phyloP scores from a whole-genome alignment of 371 early-diverging fungal species.

The Mucor plumbeus region DNA sequence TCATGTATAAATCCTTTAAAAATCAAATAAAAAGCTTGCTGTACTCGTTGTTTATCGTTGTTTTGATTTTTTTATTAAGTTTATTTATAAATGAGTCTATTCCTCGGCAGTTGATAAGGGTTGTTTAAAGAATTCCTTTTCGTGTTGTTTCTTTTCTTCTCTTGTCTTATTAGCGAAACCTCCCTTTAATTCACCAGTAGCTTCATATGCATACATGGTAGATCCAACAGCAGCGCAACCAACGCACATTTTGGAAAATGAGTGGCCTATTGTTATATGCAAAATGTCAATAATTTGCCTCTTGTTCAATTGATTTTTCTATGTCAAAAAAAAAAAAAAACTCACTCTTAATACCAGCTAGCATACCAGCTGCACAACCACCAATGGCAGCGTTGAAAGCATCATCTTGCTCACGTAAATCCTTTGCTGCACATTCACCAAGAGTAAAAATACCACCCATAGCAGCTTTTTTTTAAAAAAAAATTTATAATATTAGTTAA shows the following conservation, averaged over 20 bases:
- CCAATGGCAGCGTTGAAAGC: slow-evolving; percentile 73
- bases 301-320: neutral
- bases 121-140: slow-evolving; percentile 57
- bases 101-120: slow-evolving; percentile 31
- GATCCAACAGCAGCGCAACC: slow-evolving; percentile 72
- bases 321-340: neutral
- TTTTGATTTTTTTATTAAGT: neutral
- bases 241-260: slow-evolving; percentile 62
- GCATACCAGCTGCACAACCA: slow-evolving; percentile 78
- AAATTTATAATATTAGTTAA: neutral
- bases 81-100: slow-evolving; percentile 14
- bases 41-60: neutral
- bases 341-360: slow-evolving; percentile 71
- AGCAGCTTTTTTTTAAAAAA: slow-evolving; percentile 67
- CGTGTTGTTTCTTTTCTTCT: slow-evolving; percentile 56
- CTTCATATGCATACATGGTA: slow-evolving; percentile 75
- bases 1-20: slow-evolving; percentile 53
- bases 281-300: neutral
- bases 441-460: slow-evolving; percentile 82
- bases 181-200: slow-evolving; percentile 70
- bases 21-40: neutral
- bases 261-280: slow-evolving; percentile 47
- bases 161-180: slow-evolving; percentile 49
- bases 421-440: slow-evolving; percentile 64
- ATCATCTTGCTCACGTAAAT: slow-evolving; percentile 71